Evolutionary conservation across 2,329 filamentous ascomycete species (phyloP), one percentile per base, ranked within the genome.

Genomic region (Diplocarpon mali): DNA sequence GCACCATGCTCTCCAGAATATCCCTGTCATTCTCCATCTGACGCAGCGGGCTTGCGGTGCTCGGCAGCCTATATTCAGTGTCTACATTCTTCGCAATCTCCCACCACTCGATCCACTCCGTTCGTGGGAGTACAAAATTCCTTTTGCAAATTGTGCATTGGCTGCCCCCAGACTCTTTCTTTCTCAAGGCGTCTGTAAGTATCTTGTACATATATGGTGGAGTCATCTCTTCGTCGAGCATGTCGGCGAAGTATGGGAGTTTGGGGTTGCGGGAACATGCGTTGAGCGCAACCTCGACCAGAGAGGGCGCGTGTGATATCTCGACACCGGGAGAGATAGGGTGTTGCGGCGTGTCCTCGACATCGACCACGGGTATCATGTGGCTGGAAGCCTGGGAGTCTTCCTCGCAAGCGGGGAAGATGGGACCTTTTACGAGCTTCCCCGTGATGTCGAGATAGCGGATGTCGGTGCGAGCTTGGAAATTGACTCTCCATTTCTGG

Each of bases 21-120:
- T 62, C 59, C 42, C 60, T 56, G 35, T 57, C 49, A 40, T 60
- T 58, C 29, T 57, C 57, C 35, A 54, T 47, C 8, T 45, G 45
- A 44, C 52, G 46, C 38, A 56, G 32, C 8, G 49, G 54, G 38
- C 48, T 54, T 1, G 53, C 53, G 2, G 54, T 52, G 45, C 48
- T 57, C 37, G 45, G 39, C 8, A 32, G 38, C 24, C 47, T 45
- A 10, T 47, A 12, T 10, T 14, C 30, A 4, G n/a, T 44, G 9
- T 51, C 44, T 7, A 44, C 38, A 17, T 50, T 45, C 35, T 49
- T 54, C 10, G 54, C 51, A 28, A 70, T 54, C 46, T 72, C 67
- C 59, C 72, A 76, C 73, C 78, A 82, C 55, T 82, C 78, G 7
- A 82, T 62, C 78, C 78, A 82, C 54, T 77, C 69, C 0, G 71